A percentile compares a stretch with the other conserved stretches of the same genome.
phyloP scores from a whole-genome alignment of 2,329 filamentous ascomycete species.

The Pseudogymnoascus sp. region DNA sequence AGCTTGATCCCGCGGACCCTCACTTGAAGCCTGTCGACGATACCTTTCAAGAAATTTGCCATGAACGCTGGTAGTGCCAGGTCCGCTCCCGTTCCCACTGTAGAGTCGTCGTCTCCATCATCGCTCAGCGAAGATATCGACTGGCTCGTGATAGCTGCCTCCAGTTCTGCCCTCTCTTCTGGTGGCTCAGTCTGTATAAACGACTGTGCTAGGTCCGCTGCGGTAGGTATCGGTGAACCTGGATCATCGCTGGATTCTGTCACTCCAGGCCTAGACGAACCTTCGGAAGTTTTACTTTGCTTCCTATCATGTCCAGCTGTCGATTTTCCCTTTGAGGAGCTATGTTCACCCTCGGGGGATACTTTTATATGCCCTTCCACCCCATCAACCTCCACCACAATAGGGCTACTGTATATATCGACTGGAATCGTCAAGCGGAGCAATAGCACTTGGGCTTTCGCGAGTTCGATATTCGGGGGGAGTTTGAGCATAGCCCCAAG shows the following conservation, averaged over 20 bases:
- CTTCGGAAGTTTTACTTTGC: conserved; percentile 12
- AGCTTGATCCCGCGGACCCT: conserved; percentile 57
- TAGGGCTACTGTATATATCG: conserved; percentile 78
- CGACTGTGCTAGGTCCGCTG: conserved; percentile 66
- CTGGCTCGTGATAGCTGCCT: conserved; percentile 58
- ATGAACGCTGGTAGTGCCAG: conserved; percentile 64
- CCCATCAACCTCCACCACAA: conserved; percentile 73
- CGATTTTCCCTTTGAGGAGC: conserved; percentile 26
- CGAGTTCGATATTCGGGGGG: conserved; percentile 61
- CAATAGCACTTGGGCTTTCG: conserved; percentile 64
- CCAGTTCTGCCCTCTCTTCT: conserved; percentile 57
- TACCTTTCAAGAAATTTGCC: conserved; percentile 63
- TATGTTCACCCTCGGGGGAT: conserved; percentile 24
- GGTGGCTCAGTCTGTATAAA: conserved; percentile 66
- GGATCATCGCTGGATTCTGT: conserved; percentile 14
- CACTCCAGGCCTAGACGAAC: not conserved
- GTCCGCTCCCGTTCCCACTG: conserved; percentile 61
- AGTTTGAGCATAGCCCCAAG: conserved; percentile 66
- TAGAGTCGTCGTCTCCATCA: conserved; percentile 53
- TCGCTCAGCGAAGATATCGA: conserved; percentile 54
- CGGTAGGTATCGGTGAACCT: conserved; percentile 51
- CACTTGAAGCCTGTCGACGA: conserved; percentile 63
- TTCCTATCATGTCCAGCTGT: conserved; percentile 27
- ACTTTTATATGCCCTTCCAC: conserved; percentile 63
- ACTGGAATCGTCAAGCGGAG: conserved; percentile 78